These are phyloP conservation scores for Jackrogersella minutella DNA, from an alignment of 495 filamentous ascomycete species.

Conservation along the genomic window DNA sequence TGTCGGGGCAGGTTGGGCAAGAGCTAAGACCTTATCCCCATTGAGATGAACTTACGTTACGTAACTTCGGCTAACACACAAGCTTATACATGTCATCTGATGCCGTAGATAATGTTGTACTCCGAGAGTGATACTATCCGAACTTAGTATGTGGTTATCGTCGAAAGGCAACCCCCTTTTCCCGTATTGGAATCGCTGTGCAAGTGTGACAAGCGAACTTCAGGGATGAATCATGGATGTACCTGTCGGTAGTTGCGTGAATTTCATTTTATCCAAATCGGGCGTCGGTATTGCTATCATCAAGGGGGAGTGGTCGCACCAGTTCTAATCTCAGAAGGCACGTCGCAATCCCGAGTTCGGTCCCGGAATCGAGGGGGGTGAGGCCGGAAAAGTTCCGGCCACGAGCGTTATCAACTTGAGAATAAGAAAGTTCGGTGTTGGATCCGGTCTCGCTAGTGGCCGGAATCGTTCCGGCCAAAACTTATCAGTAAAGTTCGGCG, in stretches of 20 bases:
- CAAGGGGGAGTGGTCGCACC: background rate
- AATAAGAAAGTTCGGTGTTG: background rate
- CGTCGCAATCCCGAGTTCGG: slow-evolving; percentile 8
- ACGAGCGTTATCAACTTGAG: background rate
- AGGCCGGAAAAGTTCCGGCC: slow-evolving; percentile 30
- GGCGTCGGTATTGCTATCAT: background rate
- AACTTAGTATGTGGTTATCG: background rate
- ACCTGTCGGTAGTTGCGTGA: background rate
- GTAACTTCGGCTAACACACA: slow-evolving; percentile 1
- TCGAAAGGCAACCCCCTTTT: background rate
- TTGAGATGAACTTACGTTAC: slow-evolving; percentile 13
- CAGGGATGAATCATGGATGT: background rate
- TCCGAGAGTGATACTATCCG: background rate
- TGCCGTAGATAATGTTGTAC: background rate
- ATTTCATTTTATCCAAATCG: background rate
- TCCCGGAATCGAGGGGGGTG: background rate
- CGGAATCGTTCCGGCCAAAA: slow-evolving; percentile 35
- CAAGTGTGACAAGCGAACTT: background rate
- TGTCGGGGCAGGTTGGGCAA: background rate
- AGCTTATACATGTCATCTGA: background rate
- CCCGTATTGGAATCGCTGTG: background rate
- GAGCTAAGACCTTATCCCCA: slow-evolving; percentile 5
- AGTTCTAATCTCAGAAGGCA: background rate
- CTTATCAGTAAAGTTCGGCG: background rate
- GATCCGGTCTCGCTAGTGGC: slow-evolving; percentile 32